Conservation (phyloP, 306 rosid species). For the Trifolium subterraneum region DNA sequence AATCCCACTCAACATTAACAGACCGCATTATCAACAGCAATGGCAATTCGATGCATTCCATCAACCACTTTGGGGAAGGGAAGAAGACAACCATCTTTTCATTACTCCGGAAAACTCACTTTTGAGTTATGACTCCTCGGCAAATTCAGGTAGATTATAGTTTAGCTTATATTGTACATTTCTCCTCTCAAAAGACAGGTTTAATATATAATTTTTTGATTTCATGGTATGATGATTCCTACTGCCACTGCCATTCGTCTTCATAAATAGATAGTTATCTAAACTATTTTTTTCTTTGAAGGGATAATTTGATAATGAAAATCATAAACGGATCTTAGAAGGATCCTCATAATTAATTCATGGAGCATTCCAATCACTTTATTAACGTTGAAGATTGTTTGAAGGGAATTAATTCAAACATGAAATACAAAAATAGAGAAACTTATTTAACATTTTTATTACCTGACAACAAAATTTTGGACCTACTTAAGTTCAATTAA, state of each 20-base stretch:
- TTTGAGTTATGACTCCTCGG: slow-evolving; percentile 73
- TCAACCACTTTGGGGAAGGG: slow-evolving; percentile 76
- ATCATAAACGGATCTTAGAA: slow-evolving; percentile 30
- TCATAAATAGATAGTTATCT: slow-evolving; percentile 8
- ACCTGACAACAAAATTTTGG: not conserved
- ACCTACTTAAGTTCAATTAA: slow-evolving; percentile 20
- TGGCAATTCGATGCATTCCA: slow-evolving; percentile 68
- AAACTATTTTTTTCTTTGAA: slow-evolving; percentile 19
- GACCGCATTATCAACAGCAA: slow-evolving; percentile 77
- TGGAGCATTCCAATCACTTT: slow-evolving; percentile 7
- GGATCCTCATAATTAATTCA: slow-evolving; percentile 15
- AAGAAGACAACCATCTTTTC: slow-evolving; percentile 70
- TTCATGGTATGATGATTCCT: slow-evolving; percentile 11
- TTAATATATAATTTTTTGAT: not conserved
- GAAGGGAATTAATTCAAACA: slow-evolving; percentile 6
- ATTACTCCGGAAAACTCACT: slow-evolving; percentile 76
- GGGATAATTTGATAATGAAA: slow-evolving; percentile 17
- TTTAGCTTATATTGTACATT: slow-evolving; percentile 23
- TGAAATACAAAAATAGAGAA: slow-evolving; percentile 5
- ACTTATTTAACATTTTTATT: not conserved
- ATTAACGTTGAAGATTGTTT: not conserved
- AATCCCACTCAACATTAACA: slow-evolving; percentile 56
- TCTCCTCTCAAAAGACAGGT: slow-evolving; percentile 22
- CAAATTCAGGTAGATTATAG: slow-evolving; percentile 73
- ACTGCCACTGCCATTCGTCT: slow-evolving; percentile 31